Conservation (phyloP, 2,329 filamentous ascomycete genomes). For the Fusarium vanettenii region DNA sequence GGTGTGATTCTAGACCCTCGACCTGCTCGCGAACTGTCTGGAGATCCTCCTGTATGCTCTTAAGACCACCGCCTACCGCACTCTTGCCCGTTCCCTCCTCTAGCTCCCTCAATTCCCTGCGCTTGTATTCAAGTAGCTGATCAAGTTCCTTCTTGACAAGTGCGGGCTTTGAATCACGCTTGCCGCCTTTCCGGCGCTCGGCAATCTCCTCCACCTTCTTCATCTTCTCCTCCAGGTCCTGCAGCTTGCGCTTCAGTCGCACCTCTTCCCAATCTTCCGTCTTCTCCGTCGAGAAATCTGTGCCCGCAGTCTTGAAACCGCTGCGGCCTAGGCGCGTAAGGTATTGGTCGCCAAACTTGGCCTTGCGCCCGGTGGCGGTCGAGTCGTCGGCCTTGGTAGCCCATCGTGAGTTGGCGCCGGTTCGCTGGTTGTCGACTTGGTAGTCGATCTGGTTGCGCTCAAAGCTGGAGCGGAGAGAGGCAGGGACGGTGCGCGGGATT, state of each 20-base stretch:
- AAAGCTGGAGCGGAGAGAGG: conserved; percentile 90
- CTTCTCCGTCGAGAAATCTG: conserved; percentile 87
- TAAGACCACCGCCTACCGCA: conserved; percentile 77
- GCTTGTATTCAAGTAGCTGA: conserved; percentile 94
- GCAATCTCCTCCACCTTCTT: conserved; percentile 82
- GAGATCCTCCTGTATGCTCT: conserved; percentile 86
- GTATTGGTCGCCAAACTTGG: conserved; percentile 98
- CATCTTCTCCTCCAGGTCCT: conserved; percentile 89
- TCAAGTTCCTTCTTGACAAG: conserved; percentile 95
- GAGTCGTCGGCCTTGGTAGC: conserved; percentile 81
- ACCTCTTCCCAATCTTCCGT: conserved; percentile 99
- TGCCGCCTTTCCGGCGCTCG: conserved; percentile 70
- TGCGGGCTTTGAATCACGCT: conserved; percentile 84
- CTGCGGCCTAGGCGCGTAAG: conserved; percentile 89
- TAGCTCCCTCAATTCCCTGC: conserved; percentile 79
- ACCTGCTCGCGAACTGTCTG: conserved; percentile 94
- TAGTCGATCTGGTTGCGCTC: conserved; percentile 98
- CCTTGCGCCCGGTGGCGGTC: conserved; percentile 88
- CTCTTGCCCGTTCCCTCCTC: conserved; percentile 77
- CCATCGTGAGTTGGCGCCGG: conserved; percentile 78
- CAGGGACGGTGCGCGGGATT: conserved; percentile 90
- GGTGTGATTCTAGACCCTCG: conserved; percentile 86
- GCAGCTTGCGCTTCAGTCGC: conserved; percentile 89
- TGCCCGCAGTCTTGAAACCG: conserved; percentile 84
- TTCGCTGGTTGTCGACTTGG: conserved; percentile 81